Evolutionary conservation across 495 filamentous ascomycete genomes (phyloP).

Genomic region (Lentithecium fluviatile): DNA sequence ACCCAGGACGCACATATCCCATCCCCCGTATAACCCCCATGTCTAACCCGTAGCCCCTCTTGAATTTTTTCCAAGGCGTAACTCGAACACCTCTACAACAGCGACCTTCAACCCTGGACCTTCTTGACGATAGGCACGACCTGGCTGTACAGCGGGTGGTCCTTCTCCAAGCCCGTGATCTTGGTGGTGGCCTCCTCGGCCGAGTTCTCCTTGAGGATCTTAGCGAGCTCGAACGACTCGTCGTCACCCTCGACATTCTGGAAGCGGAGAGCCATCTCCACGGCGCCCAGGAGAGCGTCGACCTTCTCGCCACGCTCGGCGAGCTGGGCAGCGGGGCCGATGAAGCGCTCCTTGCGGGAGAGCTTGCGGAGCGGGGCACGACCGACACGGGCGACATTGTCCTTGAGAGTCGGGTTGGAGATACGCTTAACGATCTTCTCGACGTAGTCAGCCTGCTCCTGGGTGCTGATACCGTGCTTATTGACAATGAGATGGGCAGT

Average conservation of each 20-base stretch:
- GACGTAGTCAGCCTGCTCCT: slow-evolving; percentile 86
- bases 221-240: slow-evolving; percentile 77
- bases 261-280: slow-evolving; percentile 88
- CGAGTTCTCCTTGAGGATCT: slow-evolving; percentile 69
- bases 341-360: slow-evolving; percentile 87
- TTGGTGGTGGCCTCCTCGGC: slow-evolving; percentile 67
- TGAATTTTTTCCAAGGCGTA: background rate
- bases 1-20: background rate
- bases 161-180: slow-evolving; percentile 70
- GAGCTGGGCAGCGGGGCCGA: slow-evolving; percentile 83
- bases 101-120: slow-evolving; percentile 57
- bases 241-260: slow-evolving; percentile 87
- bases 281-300: slow-evolving; percentile 66
- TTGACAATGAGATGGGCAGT: slow-evolving; percentile 78
- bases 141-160: slow-evolving; percentile 68
- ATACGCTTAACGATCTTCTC: slow-evolving; percentile 89
- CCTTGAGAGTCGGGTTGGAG: slow-evolving; percentile 90
- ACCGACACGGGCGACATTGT: slow-evolving; percentile 90
- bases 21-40: slow-evolving; percentile 1
- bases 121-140: slow-evolving; percentile 72
- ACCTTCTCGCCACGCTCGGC: slow-evolving; percentile 72
- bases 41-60: background rate
- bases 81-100: background rate
- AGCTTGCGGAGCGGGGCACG: slow-evolving; percentile 93
- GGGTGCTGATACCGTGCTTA: slow-evolving; percentile 74